Percentiles rank a stretch among this genome's conserved stretches.
Evolutionary conservation across 2,329 filamentous ascomycete species (phyloP).

Genomic region (Colletotrichum sidae): DNA sequence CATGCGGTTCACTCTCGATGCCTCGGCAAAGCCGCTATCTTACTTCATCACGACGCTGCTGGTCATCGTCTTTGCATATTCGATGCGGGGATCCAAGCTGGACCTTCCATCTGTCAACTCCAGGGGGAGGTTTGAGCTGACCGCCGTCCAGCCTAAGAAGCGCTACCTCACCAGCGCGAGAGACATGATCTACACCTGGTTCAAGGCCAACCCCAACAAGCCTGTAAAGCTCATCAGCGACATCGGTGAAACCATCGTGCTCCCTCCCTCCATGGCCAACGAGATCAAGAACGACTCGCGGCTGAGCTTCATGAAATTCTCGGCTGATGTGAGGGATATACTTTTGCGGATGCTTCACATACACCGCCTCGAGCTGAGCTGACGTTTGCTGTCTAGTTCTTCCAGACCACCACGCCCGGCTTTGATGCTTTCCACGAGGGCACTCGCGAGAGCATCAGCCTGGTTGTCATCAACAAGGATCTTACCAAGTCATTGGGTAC

Average conservation of each 20-base stretch:
- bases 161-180: slow-evolving; percentile 6
- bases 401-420: slow-evolving; percentile 6
- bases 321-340: not conserved
- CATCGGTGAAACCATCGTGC: slow-evolving; percentile 3
- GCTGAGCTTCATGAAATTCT: slow-evolving; percentile 10
- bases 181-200: slow-evolving; percentile 16
- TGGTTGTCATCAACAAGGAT: slow-evolving; percentile 24
- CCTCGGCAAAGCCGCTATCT: slow-evolving; percentile 13
- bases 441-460: slow-evolving; percentile 4
- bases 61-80: slow-evolving; percentile 16
- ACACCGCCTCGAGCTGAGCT: not conserved
- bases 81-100: slow-evolving; percentile 20
- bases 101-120: slow-evolving; percentile 19
- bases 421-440: slow-evolving; percentile 24
- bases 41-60: slow-evolving; percentile 26
- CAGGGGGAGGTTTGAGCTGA: slow-evolving; percentile 15
- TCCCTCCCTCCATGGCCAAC: slow-evolving; percentile 23
- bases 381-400: slow-evolving; percentile 1
- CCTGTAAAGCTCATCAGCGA: slow-evolving; percentile 7
- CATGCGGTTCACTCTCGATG: slow-evolving; percentile 4
- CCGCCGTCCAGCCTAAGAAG: slow-evolving; percentile 16
- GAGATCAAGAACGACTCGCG: slow-evolving; percentile 14
- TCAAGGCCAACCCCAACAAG: slow-evolving; percentile 24
- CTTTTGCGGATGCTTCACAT: not conserved
- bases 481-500: slow-evolving; percentile 22